Evolutionary conservation across 306 rosid species (phyloP), one percentile per base, ranked within the genome.

Genomic region (Aeschynomene evenia): DNA sequence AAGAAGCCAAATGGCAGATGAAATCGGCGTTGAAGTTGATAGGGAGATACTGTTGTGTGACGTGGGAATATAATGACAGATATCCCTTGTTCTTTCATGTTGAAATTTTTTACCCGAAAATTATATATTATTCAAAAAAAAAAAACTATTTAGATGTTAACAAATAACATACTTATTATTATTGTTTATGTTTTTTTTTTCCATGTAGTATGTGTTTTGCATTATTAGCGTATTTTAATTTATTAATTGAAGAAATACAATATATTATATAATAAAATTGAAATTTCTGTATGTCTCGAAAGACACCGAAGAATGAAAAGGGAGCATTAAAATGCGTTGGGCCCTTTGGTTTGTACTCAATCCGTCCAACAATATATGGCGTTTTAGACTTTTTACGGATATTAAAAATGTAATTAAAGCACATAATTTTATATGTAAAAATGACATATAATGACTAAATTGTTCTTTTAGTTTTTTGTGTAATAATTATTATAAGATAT

Each of bases 301-400:
- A 14, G 50, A 0, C 19, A 14, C 18, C 20, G 1, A n/a, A 57
- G 36, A 62, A 1, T 63, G 9, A 1, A 3, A 54, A 55, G 65
- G 55, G 37, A 31, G 3, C 55, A 36, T 59, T 65, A 46, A 51
- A 75, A 39, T 63, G 67, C 58, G 57, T 5, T 80, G n/a, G 9
- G 77, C 59, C 39, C 26, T 52, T 58, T 49, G 15, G 53, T 23
- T 59, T 29, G 14, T 22, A n/a, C n/a, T n/a, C n/a, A n/a, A n/a
- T n/a, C n/a, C n/a, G n/a, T n/a, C n/a, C n/a, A n/a, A n/a, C n/a
- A n/a, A n/a, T n/a, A n/a, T n/a, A n/a, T n/a, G n/a, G n/a, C n/a
- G n/a, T n/a, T n/a, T n/a, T n/a, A n/a, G n/a, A n/a, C n/a, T n/a
- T n/a, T n/a, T n/a, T n/a, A n/a, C n/a, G n/a, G n/a, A n/a, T n/a